phyloP scores from a whole-genome alignment of 257 asterid genomes.

The Salvia splendens region DNA sequence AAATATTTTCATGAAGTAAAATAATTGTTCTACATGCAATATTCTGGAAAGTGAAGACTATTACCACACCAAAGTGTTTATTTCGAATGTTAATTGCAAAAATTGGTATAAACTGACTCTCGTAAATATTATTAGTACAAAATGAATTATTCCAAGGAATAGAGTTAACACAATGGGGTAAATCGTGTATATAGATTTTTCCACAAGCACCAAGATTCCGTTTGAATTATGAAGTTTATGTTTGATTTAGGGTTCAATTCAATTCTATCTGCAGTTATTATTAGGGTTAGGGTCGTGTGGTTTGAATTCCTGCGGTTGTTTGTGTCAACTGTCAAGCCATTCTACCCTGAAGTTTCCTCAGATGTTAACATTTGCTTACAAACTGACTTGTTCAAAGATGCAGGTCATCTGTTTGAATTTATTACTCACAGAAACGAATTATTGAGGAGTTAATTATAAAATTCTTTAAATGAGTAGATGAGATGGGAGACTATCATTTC shows the following conservation, averaged over 20 bases:
- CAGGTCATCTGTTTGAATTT: background rate
- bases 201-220: background rate
- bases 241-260: background rate
- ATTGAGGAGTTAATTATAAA: background rate
- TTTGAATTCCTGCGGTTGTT: slow-evolving; percentile 1
- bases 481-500: background rate
- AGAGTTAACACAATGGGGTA: too few relatives aligned
- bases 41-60: too few relatives aligned
- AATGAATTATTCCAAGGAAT: too few relatives aligned
- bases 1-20: too few relatives aligned
- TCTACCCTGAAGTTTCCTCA: background rate
- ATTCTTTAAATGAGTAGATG: background rate
- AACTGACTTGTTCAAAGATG: slow-evolving; percentile 8
- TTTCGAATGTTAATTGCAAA: too few relatives aligned
- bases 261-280: background rate
- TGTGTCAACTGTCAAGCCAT: slow-evolving; percentile 16
- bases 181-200: too few relatives aligned
- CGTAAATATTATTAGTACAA: too few relatives aligned
- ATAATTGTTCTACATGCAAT: too few relatives aligned
- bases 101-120: too few relatives aligned
- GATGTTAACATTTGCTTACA: background rate
- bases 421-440: background rate
- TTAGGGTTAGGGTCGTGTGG: background rate
- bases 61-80: too few relatives aligned
- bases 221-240: background rate